Conservation (phyloP, 192 early-diverging fungal species). For the Physocladia obscura region DNA sequence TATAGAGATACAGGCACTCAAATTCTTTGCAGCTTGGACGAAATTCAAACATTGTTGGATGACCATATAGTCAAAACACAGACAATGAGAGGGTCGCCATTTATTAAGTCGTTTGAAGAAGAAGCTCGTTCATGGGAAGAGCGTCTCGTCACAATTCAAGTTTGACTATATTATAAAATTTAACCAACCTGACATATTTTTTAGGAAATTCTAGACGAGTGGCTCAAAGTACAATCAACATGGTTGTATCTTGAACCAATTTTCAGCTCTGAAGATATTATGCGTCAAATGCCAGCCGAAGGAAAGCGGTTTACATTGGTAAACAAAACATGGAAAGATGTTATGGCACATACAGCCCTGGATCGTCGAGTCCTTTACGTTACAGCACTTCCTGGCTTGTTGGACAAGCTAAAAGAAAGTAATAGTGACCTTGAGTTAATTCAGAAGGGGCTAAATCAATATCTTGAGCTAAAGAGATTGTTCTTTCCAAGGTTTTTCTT, state of each 20-base stretch:
- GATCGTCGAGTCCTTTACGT: slow-evolving; percentile 55
- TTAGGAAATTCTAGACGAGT: slow-evolving; percentile 61
- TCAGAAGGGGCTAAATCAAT: slow-evolving; percentile 65
- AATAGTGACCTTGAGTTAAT: slow-evolving; percentile 62
- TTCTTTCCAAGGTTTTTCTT: slow-evolving; percentile 66
- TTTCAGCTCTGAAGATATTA: slow-evolving; percentile 64
- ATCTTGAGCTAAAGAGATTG: slow-evolving; percentile 57
- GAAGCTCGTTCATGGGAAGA: slow-evolving; percentile 56
- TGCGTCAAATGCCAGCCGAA: slow-evolving; percentile 66
- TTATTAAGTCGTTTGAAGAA: slow-evolving; percentile 64
- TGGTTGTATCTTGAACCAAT: slow-evolving; percentile 66
- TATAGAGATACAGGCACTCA: slow-evolving; percentile 65
- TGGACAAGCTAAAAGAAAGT: slow-evolving; percentile 51
- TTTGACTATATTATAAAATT: neutral
- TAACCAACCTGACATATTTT: no score
- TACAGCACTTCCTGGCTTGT: slow-evolving; percentile 54
- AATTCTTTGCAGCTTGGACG: slow-evolving; percentile 52
- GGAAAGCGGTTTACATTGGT: slow-evolving; percentile 58
- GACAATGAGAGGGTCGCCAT: slow-evolving; percentile 61
- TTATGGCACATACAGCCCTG: slow-evolving; percentile 50
- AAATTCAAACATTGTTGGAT: slow-evolving; percentile 62
- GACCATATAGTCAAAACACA: slow-evolving; percentile 68
- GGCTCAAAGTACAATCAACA: slow-evolving; percentile 63
- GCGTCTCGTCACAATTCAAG: slow-evolving; percentile 53
- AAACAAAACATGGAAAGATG: slow-evolving; percentile 64